Percentiles rank a stretch among this genome's conserved stretches.
Conservation (phyloP, 2,329 filamentous ascomycete genomes). For the Magnaporthales sp. region DNA sequence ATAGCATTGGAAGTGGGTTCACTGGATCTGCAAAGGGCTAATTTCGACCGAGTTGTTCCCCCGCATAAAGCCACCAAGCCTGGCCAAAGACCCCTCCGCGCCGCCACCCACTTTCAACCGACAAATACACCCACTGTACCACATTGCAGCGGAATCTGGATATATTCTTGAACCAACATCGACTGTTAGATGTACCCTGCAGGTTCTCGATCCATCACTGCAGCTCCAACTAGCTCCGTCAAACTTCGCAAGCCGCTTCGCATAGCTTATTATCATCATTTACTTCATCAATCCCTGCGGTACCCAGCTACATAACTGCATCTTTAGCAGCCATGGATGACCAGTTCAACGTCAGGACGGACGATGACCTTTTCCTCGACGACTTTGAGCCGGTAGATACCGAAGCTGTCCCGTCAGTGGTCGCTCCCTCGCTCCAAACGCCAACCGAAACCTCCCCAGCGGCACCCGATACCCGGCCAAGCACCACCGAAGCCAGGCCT, state of each 20-base stretch:
- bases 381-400: conserved; percentile 47
- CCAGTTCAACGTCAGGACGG: conserved; percentile 51
- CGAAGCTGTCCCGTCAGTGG: conserved; percentile 4
- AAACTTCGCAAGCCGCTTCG: neutral
- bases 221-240: neutral
- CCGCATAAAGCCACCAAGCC: neutral
- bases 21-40: neutral
- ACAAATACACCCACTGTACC: neutral
- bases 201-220: neutral
- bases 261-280: neutral
- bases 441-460: neutral
- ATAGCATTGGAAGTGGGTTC: neutral
- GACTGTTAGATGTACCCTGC: neutral
- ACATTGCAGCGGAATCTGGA: neutral
- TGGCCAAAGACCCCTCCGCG: neutral
- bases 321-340: conserved; percentile 40
- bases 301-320: neutral
- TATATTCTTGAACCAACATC: neutral
- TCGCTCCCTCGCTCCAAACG: neutral
- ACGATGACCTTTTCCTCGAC: conserved; percentile 54
- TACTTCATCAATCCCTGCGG: neutral
- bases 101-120: neutral
- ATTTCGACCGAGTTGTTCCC: neutral
- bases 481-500: neutral
- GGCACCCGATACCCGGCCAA: neutral